Conservation (phyloP, 768 basidiomycete species). For the Leucosporidium yakuticum region DNA sequence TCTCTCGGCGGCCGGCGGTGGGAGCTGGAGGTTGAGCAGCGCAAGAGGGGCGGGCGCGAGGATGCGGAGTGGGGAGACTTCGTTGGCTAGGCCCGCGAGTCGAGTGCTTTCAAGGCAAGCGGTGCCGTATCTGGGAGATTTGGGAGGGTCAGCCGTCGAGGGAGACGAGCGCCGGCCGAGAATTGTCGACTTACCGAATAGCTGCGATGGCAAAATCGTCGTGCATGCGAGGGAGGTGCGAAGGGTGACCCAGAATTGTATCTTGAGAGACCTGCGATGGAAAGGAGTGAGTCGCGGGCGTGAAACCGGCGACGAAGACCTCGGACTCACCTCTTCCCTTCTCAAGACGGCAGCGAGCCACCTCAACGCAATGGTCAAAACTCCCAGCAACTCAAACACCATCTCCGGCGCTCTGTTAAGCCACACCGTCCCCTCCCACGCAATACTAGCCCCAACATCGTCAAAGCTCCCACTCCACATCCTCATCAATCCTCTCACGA, state of each 20-base stretch:
- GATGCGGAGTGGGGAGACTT: constrained; percentile 23
- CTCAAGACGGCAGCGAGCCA: constrained; percentile 1
- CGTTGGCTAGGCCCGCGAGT: constrained; percentile 19
- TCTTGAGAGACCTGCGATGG: constrained; percentile 9
- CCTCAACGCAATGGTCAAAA: constrained; percentile 4
- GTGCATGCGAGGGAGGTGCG: not conserved
- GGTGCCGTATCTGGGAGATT: constrained; percentile 17
- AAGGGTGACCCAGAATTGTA: constrained; percentile 9
- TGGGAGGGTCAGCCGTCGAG: not conserved
- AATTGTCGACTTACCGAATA: constrained; percentile 17
- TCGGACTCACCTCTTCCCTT: constrained; percentile 15
- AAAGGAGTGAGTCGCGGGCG: not conserved
- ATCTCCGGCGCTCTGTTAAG: constrained; percentile 30
- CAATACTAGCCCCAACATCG: not conserved
- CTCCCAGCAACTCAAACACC: constrained; percentile 11
- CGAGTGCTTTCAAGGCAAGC: constrained; percentile 17
- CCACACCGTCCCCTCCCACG: constrained; percentile 17
- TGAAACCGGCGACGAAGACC: no score
- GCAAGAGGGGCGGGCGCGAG: constrained; percentile 12
- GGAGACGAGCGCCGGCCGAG: no score
- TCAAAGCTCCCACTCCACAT: not conserved
- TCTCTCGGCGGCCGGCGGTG: not conserved
- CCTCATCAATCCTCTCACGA: not conserved
- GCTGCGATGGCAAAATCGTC: constrained; percentile 28
- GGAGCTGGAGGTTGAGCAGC: not conserved